Evolutionary conservation across 1,284 basidiomycete species (phyloP).

Genomic region (Stygiomarasmius scandens): DNA sequence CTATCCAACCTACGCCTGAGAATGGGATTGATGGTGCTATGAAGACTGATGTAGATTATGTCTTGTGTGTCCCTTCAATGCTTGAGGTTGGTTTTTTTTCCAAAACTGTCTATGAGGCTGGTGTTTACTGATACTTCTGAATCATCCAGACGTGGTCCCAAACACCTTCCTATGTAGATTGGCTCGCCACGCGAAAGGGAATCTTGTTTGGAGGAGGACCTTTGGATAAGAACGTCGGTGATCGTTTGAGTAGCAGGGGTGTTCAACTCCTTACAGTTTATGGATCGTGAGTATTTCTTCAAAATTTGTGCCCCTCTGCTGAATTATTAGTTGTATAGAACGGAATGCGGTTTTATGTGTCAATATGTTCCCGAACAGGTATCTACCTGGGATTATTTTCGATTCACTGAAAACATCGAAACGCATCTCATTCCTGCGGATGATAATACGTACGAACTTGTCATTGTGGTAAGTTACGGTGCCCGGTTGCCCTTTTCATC

Average conservation of each 20-base stretch:
- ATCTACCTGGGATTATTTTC: constrained; percentile 31
- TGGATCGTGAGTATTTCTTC: constrained; percentile 22
- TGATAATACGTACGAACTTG: constrained; percentile 21
- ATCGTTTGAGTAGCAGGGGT: constrained; percentile 24
- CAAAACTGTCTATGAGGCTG: too few relatives aligned
- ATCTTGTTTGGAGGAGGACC: constrained; percentile 31
- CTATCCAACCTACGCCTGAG: too few relatives aligned
- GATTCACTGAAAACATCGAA: constrained; percentile 15
- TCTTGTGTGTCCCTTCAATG: too few relatives aligned
- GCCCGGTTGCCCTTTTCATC: too few relatives aligned
- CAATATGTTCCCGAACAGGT: constrained; percentile 20
- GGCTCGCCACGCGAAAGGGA: constrained; percentile 8
- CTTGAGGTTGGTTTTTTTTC: too few relatives aligned
- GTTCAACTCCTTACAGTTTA: constrained; percentile 25
- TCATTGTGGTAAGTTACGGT: constrained; percentile 18
- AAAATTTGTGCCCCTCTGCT: too few relatives aligned
- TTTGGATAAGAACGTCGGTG: constrained; percentile 28
- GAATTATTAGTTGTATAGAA: not conserved
- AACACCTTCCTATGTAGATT: constrained; percentile 8
- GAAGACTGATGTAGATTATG: too few relatives aligned
- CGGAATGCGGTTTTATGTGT: not conserved
- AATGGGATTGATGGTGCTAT: too few relatives aligned
- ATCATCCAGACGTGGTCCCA: constrained; percentile 16
- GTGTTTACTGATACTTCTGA: not conserved
- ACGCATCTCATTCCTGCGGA: constrained; percentile 12